Evolutionary conservation across 192 early-diverging fungal species (phyloP), one percentile per base, ranked within the genome.

Genomic region (Funneliformis mosseae): DNA sequence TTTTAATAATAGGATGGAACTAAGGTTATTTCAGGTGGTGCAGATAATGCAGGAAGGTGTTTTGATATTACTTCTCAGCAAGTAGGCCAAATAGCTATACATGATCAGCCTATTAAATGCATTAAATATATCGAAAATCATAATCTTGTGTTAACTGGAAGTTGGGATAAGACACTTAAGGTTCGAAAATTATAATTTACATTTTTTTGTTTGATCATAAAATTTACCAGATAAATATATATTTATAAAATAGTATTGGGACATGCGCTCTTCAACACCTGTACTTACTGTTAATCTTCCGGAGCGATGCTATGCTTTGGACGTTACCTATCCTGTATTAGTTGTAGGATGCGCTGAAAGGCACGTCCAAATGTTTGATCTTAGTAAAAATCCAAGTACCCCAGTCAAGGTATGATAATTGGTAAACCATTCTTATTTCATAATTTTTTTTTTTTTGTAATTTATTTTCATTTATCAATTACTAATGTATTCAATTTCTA

Each of bases 271-370:
- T 73, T 92, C 90, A 76, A 85, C 84, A 55, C 96, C 97, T 1
- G 90, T 94, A 25, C 91, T 89, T 11, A 92, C 88, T 25, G 88
- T 96, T 14, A 83, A 81, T 8, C 87, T 98, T 21, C 94, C 95
- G 3, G 97, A 99, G 79, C 92, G 97, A 60, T 91, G 90, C 69
- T 99, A 98, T 82, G 85, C 93, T 1, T 95, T 99, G 94, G 97
- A 99, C 87, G 87, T 92, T 50, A 83, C 83, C 6, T 90, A 91
- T 43, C 91, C 93, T 23, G 81, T 98, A 69, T 76, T 99, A 83
- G 97, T 98, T 16, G 95, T 94, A n/a, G 97, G 92, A 38, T 96
- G 95, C 9, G 97, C 97, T 1, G 97, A 99, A 76, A 90, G 96
- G 60, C 90, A 96, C 69, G 71, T 99, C 7, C 74, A 88, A 28